phyloP scores from a whole-genome alignment of 148 eudicot species.

The Rhododendron vialii region DNA sequence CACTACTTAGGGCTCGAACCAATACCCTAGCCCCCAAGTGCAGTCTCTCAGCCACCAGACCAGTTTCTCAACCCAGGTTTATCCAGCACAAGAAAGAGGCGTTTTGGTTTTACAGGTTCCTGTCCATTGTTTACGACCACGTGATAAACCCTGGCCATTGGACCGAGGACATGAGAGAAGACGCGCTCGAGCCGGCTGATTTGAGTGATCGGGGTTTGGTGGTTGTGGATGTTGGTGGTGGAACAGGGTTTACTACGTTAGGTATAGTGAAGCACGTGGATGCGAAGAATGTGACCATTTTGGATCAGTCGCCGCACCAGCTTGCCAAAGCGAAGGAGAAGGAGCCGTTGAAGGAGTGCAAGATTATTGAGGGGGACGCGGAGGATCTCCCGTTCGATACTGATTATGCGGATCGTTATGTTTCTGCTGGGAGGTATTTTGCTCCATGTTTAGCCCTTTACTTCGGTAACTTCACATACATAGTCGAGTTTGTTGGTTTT shows the following conservation, averaged over 20 bases:
- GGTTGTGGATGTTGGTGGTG: constrained; percentile 90
- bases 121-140: constrained; percentile 74
- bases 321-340: constrained; percentile 80
- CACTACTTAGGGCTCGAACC: constrained; percentile 15
- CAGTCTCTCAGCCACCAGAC: constrained; percentile 66
- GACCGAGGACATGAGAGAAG: constrained; percentile 92
- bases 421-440: constrained; percentile 85
- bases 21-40: constrained; percentile 48
- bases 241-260: constrained; percentile 80
- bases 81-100: constrained; percentile 90
- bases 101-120: constrained; percentile 81
- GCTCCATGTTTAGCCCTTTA: background rate
- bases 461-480: background rate
- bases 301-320: constrained; percentile 92
- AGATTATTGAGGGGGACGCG: constrained; percentile 78
- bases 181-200: constrained; percentile 87
- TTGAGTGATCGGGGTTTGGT: constrained; percentile 42
- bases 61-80: constrained; percentile 86
- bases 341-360: constrained; percentile 81
- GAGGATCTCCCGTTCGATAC: constrained; percentile 85
- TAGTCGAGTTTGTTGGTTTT: background rate
- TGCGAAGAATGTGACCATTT: constrained; percentile 88
- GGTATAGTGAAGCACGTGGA: constrained; percentile 81
- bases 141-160: constrained; percentile 80
- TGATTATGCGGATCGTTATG: constrained; percentile 81